A percentile compares a stretch with the other conserved stretches of the same genome.
These are phyloP conservation scores for Ophiostoma pallidulum DNA, from an alignment of 2,329 filamentous ascomycete genomes.

Conservation along the genomic window DNA sequence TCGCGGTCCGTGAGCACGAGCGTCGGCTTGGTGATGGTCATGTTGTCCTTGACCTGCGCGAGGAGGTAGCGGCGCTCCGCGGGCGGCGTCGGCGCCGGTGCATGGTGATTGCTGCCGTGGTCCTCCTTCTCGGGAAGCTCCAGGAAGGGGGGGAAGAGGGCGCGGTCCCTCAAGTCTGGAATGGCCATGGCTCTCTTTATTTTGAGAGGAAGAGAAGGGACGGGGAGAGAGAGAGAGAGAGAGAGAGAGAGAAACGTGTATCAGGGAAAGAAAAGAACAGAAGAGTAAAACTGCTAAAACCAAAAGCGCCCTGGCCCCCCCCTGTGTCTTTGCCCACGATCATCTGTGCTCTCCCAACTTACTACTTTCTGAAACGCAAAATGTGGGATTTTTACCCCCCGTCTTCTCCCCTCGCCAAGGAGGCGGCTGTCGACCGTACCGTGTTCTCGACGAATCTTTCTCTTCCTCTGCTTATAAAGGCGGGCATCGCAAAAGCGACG, in stretches of 20 bases:
- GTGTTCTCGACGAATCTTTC: too few species aligned
- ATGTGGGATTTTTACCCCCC: not conserved
- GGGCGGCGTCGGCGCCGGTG: constrained; percentile 1
- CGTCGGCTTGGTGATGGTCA: constrained; percentile 41
- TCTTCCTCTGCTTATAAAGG: too few species aligned
- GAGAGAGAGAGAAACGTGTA: not conserved
- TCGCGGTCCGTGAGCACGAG: constrained; percentile 34
- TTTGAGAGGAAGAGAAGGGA: too few species aligned
- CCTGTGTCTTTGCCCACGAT: too few species aligned
- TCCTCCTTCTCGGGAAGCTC: constrained; percentile 20
- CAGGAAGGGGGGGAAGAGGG: constrained; percentile 27
- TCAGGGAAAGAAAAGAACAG: not conserved
- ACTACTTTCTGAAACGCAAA: constrained; percentile 10
- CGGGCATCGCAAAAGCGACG: too few species aligned
- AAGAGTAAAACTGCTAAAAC: too few species aligned
- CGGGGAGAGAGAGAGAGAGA: too few species aligned
- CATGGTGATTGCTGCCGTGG: not conserved
- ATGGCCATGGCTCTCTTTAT: constrained; percentile 14
- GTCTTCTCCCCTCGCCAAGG: not conserved
- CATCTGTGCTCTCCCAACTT: too few species aligned
- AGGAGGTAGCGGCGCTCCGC: constrained; percentile 29
- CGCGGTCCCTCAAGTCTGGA: constrained; percentile 26
- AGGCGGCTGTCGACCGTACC: too few species aligned
- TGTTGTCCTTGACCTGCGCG: constrained; percentile 37
- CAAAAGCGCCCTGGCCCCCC: too few species aligned